Conservation (phyloP, 208 protist species). For the Wallacemonas collosoma region DNA sequence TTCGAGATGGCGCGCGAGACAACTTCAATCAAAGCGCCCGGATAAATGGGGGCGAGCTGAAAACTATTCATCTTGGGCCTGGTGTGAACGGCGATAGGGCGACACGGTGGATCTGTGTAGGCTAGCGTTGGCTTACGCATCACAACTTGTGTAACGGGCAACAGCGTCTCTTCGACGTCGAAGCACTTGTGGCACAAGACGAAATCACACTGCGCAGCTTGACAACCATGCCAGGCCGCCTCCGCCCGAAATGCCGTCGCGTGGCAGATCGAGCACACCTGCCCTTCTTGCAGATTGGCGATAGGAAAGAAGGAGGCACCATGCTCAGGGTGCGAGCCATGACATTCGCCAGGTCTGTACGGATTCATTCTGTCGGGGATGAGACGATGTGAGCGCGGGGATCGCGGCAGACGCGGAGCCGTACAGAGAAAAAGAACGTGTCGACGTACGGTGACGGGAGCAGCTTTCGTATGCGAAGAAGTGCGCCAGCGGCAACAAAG, state of each 20-base stretch:
- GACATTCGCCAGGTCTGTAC: conserved; percentile 24
- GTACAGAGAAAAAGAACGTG: conserved; percentile 2
- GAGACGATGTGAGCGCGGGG: background rate
- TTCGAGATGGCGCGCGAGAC: conserved; percentile 59
- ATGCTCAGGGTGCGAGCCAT: conserved; percentile 77
- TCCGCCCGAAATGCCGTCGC: conserved; percentile 44
- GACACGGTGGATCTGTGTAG: conserved; percentile 30
- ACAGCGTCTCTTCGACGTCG: conserved; percentile 67
- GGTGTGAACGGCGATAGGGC: conserved; percentile 52
- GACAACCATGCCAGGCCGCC: conserved; percentile 63
- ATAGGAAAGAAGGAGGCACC: conserved; percentile 35
- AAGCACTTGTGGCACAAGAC: conserved; percentile 82
- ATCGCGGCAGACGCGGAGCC: background rate
- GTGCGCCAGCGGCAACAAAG: background rate
- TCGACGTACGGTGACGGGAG: no score
- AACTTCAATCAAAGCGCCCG: conserved; percentile 61
- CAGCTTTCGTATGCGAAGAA: no score
- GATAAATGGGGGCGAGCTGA: conserved; percentile 64
- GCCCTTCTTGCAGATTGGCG: background rate
- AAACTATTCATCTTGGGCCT: conserved; percentile 58
- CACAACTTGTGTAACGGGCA: conserved; percentile 61
- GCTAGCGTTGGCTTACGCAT: conserved; percentile 62
- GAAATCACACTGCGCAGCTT: conserved; percentile 42
- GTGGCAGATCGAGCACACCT: conserved; percentile 66
- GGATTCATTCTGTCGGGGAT: background rate